Conservation (phyloP, 2,329 filamentous ascomycete species). For the Colletotrichum brevisporum region DNA sequence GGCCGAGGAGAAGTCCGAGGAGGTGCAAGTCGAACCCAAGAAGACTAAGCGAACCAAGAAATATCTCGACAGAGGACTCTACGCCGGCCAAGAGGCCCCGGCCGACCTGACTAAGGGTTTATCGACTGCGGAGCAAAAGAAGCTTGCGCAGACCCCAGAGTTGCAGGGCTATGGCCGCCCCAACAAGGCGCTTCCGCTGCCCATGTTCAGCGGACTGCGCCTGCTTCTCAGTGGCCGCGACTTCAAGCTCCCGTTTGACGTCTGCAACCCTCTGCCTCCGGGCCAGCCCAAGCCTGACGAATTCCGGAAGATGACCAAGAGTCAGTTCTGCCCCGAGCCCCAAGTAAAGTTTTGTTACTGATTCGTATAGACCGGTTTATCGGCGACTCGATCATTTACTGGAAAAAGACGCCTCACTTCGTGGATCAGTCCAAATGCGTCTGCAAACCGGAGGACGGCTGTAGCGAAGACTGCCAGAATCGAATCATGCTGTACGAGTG, state of each 20-base stretch:
- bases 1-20: constrained; percentile 51
- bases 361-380: constrained; percentile 80
- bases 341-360: not conserved
- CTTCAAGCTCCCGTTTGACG: constrained; percentile 90
- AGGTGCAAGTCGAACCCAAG: constrained; percentile 51
- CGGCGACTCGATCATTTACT: constrained; percentile 83
- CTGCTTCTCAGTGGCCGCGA: constrained; percentile 80
- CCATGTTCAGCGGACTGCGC: constrained; percentile 83
- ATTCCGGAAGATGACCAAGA: constrained; percentile 93
- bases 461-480: constrained; percentile 92
- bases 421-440: constrained; percentile 84
- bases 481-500: constrained; percentile 98
- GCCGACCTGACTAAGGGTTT: constrained; percentile 63
- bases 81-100: constrained; percentile 81
- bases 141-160: constrained; percentile 62
- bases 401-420: constrained; percentile 83
- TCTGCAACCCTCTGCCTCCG: constrained; percentile 88
- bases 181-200: constrained; percentile 77
- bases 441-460: constrained; percentile 83
- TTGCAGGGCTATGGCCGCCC: constrained; percentile 61
- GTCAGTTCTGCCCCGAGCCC: constrained; percentile 66
- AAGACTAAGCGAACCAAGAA: constrained; percentile 73
- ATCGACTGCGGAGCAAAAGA: constrained; percentile 65
- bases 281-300: constrained; percentile 93
- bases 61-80: constrained; percentile 87